Conservation (phyloP, 768 basidiomycete species). For the Russula olivacea region DNA sequence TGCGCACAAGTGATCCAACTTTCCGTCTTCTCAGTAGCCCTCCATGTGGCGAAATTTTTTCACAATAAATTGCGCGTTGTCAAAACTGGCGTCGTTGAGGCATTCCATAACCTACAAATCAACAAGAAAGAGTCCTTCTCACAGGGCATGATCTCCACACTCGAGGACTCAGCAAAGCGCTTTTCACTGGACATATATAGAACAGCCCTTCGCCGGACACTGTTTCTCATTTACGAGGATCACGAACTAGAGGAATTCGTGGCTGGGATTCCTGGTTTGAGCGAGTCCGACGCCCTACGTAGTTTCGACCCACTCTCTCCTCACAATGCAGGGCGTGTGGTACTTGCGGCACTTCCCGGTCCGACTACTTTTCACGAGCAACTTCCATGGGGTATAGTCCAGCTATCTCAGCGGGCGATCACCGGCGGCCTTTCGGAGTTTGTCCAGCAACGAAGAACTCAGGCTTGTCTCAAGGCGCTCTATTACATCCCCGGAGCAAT, state of each 20-base stretch:
- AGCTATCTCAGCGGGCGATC: background rate
- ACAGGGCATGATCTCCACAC: background rate
- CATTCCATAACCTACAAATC: background rate
- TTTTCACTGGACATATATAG: background rate
- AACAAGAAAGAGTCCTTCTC: background rate
- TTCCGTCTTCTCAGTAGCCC: background rate
- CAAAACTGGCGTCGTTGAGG: background rate
- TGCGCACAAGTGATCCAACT: background rate
- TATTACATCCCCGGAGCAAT: background rate
- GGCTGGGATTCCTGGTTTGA: background rate
- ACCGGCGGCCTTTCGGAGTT: background rate
- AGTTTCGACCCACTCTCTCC: background rate
- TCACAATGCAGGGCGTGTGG: background rate
- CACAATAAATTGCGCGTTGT: background rate
- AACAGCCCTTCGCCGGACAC: background rate
- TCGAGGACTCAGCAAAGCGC: background rate
- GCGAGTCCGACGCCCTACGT: background rate
- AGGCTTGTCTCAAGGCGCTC: background rate
- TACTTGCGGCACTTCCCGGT: conserved; percentile 1
- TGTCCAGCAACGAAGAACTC: background rate
- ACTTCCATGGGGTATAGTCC: background rate
- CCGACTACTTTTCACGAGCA: background rate
- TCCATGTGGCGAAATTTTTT: background rate
- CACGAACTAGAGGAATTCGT: conserved; percentile 1
- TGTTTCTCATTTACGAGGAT: background rate